These are phyloP conservation scores for Microbotryomycetes sp. DNA, from an alignment of 1,284 basidiomycete species.

Conservation along the genomic window DNA sequence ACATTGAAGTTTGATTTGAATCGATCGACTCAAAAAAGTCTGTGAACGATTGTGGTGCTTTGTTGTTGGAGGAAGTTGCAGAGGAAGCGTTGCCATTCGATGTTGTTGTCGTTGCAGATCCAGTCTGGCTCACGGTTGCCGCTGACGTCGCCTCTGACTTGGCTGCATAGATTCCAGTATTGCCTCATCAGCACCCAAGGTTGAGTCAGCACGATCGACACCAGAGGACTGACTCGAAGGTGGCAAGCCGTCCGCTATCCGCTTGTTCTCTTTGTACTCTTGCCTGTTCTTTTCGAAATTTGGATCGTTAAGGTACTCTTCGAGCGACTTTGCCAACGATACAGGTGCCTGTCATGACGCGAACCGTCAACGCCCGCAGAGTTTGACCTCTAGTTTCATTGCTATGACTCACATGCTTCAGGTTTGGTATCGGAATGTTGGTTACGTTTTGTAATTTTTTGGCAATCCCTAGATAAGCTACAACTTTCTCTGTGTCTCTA, in stretches of 20 bases:
- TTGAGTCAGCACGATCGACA: slow-evolving; percentile 2
- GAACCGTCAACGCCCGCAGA: background rate
- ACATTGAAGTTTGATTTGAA: slow-evolving; percentile 67
- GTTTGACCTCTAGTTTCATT: background rate
- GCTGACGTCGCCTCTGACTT: slow-evolving; percentile 15
- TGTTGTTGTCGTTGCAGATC: no score
- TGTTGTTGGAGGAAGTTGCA: background rate
- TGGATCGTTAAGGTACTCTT: slow-evolving; percentile 92
- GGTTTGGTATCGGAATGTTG: slow-evolving; percentile 86
- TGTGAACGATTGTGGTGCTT: slow-evolving; percentile 50
- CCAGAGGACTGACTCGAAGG: slow-evolving; percentile 34
- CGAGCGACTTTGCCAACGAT: slow-evolving; percentile 80
- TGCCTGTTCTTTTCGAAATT: slow-evolving; percentile 91
- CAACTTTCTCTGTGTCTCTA: slow-evolving; percentile 85
- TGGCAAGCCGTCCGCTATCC: slow-evolving; percentile 57
- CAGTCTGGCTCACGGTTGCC: no score
- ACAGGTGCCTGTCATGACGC: slow-evolving; percentile 66
- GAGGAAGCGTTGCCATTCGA: background rate
- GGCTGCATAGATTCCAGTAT: slow-evolving; percentile 15
- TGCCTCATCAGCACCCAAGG: background rate
- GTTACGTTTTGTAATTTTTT: slow-evolving; percentile 86
- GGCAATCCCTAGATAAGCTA: slow-evolving; percentile 88
- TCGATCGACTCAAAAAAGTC: slow-evolving; percentile 95
- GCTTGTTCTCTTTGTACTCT: slow-evolving; percentile 83
- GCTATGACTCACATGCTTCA: slow-evolving; percentile 70